Conservation (phyloP, 164 flowering plant species). For the Chloranthus sessilifolius region DNA sequence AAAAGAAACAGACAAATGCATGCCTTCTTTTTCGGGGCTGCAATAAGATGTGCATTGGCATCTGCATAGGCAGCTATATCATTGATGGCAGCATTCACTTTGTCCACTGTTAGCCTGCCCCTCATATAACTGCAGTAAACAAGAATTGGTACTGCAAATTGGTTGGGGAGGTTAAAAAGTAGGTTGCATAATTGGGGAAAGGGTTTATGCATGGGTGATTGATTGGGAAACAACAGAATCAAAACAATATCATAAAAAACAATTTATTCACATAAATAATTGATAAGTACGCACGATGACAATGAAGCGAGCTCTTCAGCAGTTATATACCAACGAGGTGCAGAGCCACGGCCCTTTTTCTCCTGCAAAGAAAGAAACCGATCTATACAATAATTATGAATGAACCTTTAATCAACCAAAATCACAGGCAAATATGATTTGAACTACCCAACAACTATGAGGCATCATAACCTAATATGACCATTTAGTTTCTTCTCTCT, state of each 20-base stretch:
- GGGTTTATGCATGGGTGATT: not conserved
- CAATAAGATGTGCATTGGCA: constrained; percentile 71
- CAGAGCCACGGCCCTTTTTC: constrained; percentile 65
- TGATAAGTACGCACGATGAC: constrained; percentile 53
- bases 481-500: no score
- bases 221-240: not conserved
- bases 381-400: not conserved
- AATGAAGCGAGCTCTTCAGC: constrained; percentile 65
- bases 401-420: not conserved
- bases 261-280: no score
- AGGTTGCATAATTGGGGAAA: not conserved
- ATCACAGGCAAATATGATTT: no score
- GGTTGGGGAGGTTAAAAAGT: not conserved
- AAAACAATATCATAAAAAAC: no score
- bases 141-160: not conserved
- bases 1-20: not conserved
- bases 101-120: constrained; percentile 89
- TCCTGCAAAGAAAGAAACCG: constrained; percentile 42
- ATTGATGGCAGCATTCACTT: constrained; percentile 78
- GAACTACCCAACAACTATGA: no score
- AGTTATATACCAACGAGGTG: constrained; percentile 71
- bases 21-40: constrained; percentile 81
- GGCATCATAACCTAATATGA: no score
- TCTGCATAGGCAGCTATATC: constrained; percentile 94
- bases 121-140: constrained; percentile 76